Base-by-base conservation (phyloP, 768 basidiomycete genomes). In the Strobilomyces dryophilus region DNA sequence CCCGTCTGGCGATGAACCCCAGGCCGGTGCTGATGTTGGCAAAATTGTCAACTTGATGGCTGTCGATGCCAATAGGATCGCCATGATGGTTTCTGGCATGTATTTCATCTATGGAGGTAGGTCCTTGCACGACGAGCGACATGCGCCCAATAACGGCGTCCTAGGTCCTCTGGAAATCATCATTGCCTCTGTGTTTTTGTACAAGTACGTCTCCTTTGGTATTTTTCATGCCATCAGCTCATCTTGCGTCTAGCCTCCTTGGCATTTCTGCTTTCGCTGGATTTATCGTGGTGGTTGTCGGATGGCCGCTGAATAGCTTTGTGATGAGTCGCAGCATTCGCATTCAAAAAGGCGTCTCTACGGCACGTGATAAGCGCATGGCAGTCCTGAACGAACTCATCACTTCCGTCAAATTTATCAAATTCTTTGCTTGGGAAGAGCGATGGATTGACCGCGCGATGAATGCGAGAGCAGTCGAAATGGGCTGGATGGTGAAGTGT, bases 41-140 rank as follows among this genome's bases (percentile, higher is more conserved):
- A 93, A 94, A 67, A 90, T 95, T 48, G 89, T 94, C 50, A 91
- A 92, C 58, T 70, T 94, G 34, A 95, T 95, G 91, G 83, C 88
- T 14, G 83, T 81, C 8, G 89, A 92, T 64, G 83, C 84, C 3
- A 86, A 84, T 61, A 71, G 77, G 74, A 68, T 87, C 51, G 71
- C 81, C 3, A 75, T 76, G 71, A 81, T 77, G 49, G 59, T 74
- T 8, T 79, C 85, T 0, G 79, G 76, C 2, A 65, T 76, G 48
- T 89, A 87, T 61, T 81, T 85, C 64, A 70, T 87, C 29, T 90
- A 89, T 53, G 83, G 84, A 63, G 79, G 84, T 82, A 54, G 18
- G 72, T 57, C 15, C 1, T 6, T 27, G 2, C 11, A 12, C 15
- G 24, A 2, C 34, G 8, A 14, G 8, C 8, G 10, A 2, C 29